Percentiles rank a stretch among this genome's conserved stretches.
phyloP scores from a whole-genome alignment of 2,329 filamentous ascomycete genomes.

The Sordariomycetes sp. region DNA sequence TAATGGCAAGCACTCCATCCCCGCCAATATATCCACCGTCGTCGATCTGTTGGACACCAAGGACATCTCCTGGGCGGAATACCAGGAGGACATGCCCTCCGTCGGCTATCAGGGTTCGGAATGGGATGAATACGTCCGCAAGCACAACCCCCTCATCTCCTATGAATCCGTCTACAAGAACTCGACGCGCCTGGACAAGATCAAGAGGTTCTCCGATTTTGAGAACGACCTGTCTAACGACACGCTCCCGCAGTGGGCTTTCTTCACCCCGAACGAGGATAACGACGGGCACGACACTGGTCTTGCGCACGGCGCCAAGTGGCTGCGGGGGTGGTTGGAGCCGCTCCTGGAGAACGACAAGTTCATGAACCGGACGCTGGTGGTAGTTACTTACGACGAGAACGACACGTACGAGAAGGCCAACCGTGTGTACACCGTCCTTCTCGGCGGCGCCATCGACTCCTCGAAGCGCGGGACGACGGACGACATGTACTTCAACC shows the following conservation, averaged over 20 bases:
- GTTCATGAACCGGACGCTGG: conserved; percentile 63
- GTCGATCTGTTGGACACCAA: conserved; percentile 55
- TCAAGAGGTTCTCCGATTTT: conserved; percentile 61
- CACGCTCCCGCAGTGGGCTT: conserved; percentile 58
- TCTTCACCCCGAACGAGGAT: conserved; percentile 64
- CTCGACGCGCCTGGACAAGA: conserved; percentile 45
- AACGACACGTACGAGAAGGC: conserved; percentile 52
- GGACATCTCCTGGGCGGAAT: conserved; percentile 55
- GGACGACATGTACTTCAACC: conserved; percentile 59
- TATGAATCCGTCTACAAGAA: conserved; percentile 51
- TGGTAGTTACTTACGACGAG: conserved; percentile 72
- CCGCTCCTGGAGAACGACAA: conserved; percentile 55
- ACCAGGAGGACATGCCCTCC: conserved; percentile 69
- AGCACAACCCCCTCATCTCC: conserved; percentile 59
- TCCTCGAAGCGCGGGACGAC: conserved; percentile 49
- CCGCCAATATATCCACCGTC: conserved; percentile 49
- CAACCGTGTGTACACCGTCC: conserved; percentile 58
- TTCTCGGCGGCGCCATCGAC: conserved; percentile 65
- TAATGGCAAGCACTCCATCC: conserved; percentile 47
- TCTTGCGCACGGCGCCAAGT: conserved; percentile 54
- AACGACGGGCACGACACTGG: conserved; percentile 64
- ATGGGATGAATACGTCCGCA: conserved; percentile 70
- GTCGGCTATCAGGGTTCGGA: conserved; percentile 54
- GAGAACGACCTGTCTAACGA: conserved; percentile 49
- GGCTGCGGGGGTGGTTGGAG: conserved; percentile 54